Evolutionary conservation across 495 filamentous ascomycete species (phyloP).

Genomic region (Parathielavia hyrcaniae): DNA sequence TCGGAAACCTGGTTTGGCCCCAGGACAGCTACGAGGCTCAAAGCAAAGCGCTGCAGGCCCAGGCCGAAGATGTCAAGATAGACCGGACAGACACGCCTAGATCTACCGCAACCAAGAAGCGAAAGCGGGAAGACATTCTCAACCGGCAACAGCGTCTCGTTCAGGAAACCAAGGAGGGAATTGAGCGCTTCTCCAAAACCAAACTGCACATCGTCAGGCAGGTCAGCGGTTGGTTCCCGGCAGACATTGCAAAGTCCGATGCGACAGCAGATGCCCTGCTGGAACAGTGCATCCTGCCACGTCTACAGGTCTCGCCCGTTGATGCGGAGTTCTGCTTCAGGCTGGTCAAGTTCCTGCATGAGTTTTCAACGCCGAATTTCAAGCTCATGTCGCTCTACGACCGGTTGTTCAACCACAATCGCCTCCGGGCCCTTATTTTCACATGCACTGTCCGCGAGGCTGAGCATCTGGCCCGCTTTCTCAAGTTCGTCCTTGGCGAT

Average conservation of each 20-base stretch:
- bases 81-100: slow-evolving; percentile 67
- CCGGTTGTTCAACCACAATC: slow-evolving; percentile 72
- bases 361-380: slow-evolving; percentile 75
- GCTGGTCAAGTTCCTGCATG: slow-evolving; percentile 80
- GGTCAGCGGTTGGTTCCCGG: slow-evolving; percentile 72
- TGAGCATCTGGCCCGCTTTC: slow-evolving; percentile 81
- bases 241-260: slow-evolving; percentile 55
- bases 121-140: slow-evolving; percentile 63
- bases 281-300: slow-evolving; percentile 84
- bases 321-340: slow-evolving; percentile 84
- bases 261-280: slow-evolving; percentile 67
- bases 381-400: slow-evolving; percentile 78
- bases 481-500: slow-evolving; percentile 71
- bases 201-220: slow-evolving; percentile 63
- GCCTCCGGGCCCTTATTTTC: slow-evolving; percentile 74
- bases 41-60: slow-evolving; percentile 53
- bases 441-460: slow-evolving; percentile 83
- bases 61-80: slow-evolving; percentile 54
- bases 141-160: slow-evolving; percentile 57
- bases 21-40: slow-evolving; percentile 69
- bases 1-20: slow-evolving; percentile 71
- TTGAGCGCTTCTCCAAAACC: slow-evolving; percentile 57
- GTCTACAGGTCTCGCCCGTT: slow-evolving; percentile 71
- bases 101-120: slow-evolving; percentile 54
- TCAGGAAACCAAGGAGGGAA: slow-evolving; percentile 44